Evolutionary conservation across 2,329 filamentous ascomycete species (phyloP).

Genomic region (Fusarium nygamai): DNA sequence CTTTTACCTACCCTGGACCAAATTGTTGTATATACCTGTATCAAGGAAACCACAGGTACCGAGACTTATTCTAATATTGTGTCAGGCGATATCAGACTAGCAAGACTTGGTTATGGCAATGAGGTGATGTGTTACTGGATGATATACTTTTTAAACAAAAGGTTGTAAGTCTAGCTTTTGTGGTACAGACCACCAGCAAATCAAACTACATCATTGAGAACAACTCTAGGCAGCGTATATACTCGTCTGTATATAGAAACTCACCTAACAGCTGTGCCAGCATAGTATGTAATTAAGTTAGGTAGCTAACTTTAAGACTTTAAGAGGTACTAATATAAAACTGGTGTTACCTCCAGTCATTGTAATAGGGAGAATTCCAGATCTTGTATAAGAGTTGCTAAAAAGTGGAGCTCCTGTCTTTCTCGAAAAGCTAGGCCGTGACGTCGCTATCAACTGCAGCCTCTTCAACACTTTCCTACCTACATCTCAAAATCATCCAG

Average conservation of each 20-base stretch:
- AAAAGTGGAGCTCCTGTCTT: slow-evolving; percentile 6
- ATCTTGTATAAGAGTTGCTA: background rate
- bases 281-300: background rate
- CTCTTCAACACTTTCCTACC: slow-evolving; percentile 5
- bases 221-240: background rate
- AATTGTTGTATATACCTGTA: background rate
- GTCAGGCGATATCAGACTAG: no score
- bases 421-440: slow-evolving; percentile 7
- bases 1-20: background rate
- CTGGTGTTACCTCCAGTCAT: background rate
- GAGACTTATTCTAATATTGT: no score
- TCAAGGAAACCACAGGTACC: background rate
- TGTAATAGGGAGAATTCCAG: background rate
- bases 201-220: background rate
- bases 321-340: background rate
- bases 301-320: no score
- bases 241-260: background rate
- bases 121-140: no score
- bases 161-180: no score
- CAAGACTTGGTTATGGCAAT: no score
- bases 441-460: slow-evolving; percentile 16
- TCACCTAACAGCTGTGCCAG: background rate
- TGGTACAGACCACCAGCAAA: background rate
- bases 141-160: background rate
- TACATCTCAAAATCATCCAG: background rate